Evolutionary conservation across 306 rosid species (phyloP).

Genomic region (Acmispon strigosus): DNA sequence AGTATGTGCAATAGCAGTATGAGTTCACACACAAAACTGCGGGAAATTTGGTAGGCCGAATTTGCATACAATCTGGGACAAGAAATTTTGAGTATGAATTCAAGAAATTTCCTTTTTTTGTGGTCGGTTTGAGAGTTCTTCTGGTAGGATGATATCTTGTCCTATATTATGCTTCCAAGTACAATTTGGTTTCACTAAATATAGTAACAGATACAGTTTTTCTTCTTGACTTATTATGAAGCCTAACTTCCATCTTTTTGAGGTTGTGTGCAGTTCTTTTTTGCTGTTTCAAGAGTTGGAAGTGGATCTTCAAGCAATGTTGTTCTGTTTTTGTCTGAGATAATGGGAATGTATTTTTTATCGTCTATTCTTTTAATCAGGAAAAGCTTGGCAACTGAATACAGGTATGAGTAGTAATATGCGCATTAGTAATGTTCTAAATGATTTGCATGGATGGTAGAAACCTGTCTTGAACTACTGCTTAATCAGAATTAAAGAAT

Average conservation of each 20-base stretch:
- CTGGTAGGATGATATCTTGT: neutral
- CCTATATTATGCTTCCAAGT: neutral
- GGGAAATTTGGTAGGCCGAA: neutral
- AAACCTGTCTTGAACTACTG: neutral
- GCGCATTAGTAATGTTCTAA: neutral
- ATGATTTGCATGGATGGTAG: neutral
- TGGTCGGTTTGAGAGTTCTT: neutral
- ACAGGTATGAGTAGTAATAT: conserved; percentile 50
- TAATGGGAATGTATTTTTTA: conserved; percentile 96
- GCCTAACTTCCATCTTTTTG: conserved; percentile 2
- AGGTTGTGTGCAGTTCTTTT: conserved; percentile 67
- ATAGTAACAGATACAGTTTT: neutral
- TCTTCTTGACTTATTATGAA: conserved; percentile 1
- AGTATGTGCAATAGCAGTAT: neutral
- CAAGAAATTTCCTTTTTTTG: neutral
- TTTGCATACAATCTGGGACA: neutral
- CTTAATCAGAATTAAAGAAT: neutral
- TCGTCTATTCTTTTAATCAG: conserved; percentile 96
- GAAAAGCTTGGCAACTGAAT: conserved; percentile 94
- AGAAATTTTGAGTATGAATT: neutral
- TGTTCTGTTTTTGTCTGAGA: conserved; percentile 88
- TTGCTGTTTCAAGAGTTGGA: conserved; percentile 96
- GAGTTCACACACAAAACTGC: neutral
- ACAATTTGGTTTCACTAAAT: neutral
- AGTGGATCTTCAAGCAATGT: conserved; percentile 99